phyloP scores from a whole-genome alignment of 768 basidiomycete genomes.

The Coprinopsis cinerea region DNA sequence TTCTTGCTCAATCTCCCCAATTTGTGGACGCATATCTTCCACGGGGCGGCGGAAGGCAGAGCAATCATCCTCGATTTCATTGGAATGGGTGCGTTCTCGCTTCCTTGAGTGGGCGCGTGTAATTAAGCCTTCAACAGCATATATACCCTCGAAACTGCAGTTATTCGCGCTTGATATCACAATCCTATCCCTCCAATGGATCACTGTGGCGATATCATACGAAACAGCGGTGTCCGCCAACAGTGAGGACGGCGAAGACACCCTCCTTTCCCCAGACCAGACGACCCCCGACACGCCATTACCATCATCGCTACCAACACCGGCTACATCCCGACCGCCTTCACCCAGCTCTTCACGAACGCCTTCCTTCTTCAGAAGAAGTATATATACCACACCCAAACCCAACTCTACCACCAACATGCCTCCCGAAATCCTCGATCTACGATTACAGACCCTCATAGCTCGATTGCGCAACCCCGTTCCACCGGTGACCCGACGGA shows the following conservation, averaged over 20 bases:
- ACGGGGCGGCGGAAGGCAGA: constrained; percentile 50
- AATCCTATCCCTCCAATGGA: constrained; percentile 60
- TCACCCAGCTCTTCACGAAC: constrained; percentile 18
- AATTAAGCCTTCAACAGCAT: constrained; percentile 29
- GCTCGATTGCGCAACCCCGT: constrained; percentile 53
- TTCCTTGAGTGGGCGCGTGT: background rate
- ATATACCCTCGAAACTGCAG: constrained; percentile 58
- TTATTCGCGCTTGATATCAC: constrained; percentile 61
- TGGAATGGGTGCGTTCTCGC: constrained; percentile 54
- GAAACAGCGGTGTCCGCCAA: constrained; percentile 45
- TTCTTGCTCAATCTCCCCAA: constrained; percentile 51
- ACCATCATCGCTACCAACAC: constrained; percentile 13
- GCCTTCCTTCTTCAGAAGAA: constrained; percentile 10
- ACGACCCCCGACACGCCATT: constrained; percentile 7
- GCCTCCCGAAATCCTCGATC: constrained; percentile 54
- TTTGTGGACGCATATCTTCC: constrained; percentile 55
- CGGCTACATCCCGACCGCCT: constrained; percentile 15
- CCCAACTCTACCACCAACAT: constrained; percentile 14
- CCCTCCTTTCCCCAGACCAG: constrained; percentile 23
- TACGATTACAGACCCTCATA: constrained; percentile 49
- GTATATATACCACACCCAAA: constrained; percentile 20
- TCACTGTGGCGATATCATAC: constrained; percentile 65
- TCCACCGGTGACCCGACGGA: constrained; percentile 24
- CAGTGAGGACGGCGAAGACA: constrained; percentile 36
- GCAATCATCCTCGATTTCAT: constrained; percentile 72